phyloP scores from a whole-genome alignment of 73 alveolate species.

The Symbiodinium pilosum region DNA sequence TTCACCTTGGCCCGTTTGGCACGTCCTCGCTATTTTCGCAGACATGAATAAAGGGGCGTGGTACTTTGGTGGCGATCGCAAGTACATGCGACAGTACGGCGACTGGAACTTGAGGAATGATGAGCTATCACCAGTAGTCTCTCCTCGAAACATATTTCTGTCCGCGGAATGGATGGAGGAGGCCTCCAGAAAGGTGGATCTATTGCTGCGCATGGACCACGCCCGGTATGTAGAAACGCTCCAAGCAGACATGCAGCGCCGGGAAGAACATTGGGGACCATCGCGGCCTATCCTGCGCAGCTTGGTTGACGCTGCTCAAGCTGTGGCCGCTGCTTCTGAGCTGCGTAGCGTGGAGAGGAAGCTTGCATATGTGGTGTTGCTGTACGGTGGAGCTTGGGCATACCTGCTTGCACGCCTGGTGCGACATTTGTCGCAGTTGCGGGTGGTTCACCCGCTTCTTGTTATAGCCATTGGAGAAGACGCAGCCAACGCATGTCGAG shows the following conservation, averaged over 20 bases:
- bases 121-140: conserved; percentile 11
- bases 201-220: not conserved
- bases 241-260: not conserved
- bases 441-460: not conserved
- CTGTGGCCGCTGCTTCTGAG: not conserved
- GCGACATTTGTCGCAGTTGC: not conserved
- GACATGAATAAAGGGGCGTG: conserved; percentile 1
- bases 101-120: conserved; percentile 19
- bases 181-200: not conserved
- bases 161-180: not conserved
- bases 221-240: not conserved
- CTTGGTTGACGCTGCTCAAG: not conserved
- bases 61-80: conserved; percentile 24
- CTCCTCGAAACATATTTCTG: not conserved
- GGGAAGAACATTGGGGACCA: not conserved
- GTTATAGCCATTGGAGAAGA: not conserved
- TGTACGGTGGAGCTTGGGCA: not conserved
- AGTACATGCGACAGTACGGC: conserved; percentile 10
- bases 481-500: not conserved
- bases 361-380: not conserved
- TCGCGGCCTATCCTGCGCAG: not conserved
- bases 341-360: not conserved
- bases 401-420: not conserved
- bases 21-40: not conserved
- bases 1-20: not conserved